Conservation (phyloP, 176 grass and related monocot genomes). For the Aechmea fasciata region DNA sequence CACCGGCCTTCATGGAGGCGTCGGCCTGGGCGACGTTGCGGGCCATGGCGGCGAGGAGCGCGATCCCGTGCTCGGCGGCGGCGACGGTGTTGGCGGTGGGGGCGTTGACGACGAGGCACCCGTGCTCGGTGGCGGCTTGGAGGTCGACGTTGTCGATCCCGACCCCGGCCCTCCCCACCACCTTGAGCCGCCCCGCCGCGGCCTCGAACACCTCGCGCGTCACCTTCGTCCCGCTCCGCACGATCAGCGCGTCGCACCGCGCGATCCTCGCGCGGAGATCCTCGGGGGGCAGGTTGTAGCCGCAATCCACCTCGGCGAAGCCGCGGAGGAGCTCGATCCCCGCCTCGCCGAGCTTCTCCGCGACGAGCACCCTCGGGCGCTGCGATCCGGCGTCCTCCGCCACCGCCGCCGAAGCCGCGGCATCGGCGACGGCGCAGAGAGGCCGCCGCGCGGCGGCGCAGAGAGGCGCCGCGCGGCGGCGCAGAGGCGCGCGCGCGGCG, state of each 20-base stretch:
- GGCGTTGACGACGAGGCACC: slow-evolving; percentile 79
- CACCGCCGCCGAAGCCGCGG: background rate
- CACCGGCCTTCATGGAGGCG: slow-evolving; percentile 70
- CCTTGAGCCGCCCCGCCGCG: slow-evolving; percentile 47
- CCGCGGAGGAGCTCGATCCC: slow-evolving; percentile 42
- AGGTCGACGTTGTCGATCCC: slow-evolving; percentile 95
- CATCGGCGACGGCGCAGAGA: background rate
- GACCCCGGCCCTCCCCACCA: slow-evolving; percentile 62
- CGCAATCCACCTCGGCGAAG: slow-evolving; percentile 71
- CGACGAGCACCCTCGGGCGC: slow-evolving; percentile 55
- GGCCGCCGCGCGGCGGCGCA: no score
- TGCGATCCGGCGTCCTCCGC: background rate
- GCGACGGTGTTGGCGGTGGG: slow-evolving; percentile 74
- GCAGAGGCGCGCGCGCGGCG: no score
- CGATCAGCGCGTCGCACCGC: slow-evolving; percentile 67
- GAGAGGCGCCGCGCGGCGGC: no score
- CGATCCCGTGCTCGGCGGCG: slow-evolving; percentile 71
- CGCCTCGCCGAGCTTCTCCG: slow-evolving; percentile 49
- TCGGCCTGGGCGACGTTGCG: slow-evolving; percentile 65
- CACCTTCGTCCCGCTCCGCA: slow-evolving; percentile 58
- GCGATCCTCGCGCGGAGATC: slow-evolving; percentile 74
- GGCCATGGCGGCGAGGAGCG: slow-evolving; percentile 70
- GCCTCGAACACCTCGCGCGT: slow-evolving; percentile 83
- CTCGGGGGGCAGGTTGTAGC: slow-evolving; percentile 68
- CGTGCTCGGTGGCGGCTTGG: slow-evolving; percentile 76